phyloP scores from a whole-genome alignment of 2,329 filamentous ascomycete species.

The Aspergillus puulaauensis region DNA sequence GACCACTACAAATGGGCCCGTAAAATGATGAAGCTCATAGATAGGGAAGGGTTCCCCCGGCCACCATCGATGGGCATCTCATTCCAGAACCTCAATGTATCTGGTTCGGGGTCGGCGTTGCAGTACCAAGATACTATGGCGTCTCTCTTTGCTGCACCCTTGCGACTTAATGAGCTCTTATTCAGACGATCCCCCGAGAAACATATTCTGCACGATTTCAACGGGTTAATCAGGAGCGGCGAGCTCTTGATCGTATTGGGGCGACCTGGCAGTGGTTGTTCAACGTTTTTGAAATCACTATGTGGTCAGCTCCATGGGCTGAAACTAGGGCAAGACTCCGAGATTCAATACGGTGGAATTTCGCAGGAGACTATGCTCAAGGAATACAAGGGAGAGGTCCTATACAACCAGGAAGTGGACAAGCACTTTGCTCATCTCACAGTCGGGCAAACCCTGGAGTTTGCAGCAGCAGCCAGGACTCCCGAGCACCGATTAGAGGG shows the following conservation, averaged over 20 bases:
- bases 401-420: slow-evolving; percentile 44
- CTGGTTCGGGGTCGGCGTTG: slow-evolving; percentile 64
- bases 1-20: slow-evolving; percentile 55
- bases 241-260: slow-evolving; percentile 45
- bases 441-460: slow-evolving; percentile 57
- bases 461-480: slow-evolving; percentile 55
- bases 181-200: slow-evolving; percentile 50
- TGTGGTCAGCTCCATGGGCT: slow-evolving; percentile 80
- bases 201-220: slow-evolving; percentile 55
- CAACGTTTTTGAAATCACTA: slow-evolving; percentile 80
- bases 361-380: slow-evolving; percentile 72
- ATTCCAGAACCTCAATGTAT: slow-evolving; percentile 66
- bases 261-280: slow-evolving; percentile 57
- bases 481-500: slow-evolving; percentile 43
- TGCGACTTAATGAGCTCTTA: slow-evolving; percentile 58
- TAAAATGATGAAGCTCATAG: slow-evolving; percentile 51
- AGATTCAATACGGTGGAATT: slow-evolving; percentile 74
- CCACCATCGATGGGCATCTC: slow-evolving; percentile 59
- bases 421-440: slow-evolving; percentile 58
- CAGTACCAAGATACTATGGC: slow-evolving; percentile 68
- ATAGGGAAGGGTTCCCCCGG: slow-evolving; percentile 55
- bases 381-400: slow-evolving; percentile 43
- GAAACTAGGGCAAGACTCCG: slow-evolving; percentile 65
- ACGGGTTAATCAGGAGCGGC: slow-evolving; percentile 53
- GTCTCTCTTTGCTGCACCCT: slow-evolving; percentile 57